Percentiles rank a stretch among this genome's conserved stretches.
These are phyloP conservation scores for Ottelia alismoides DNA, from an alignment of 106 monocot species.

Conservation along the genomic window DNA sequence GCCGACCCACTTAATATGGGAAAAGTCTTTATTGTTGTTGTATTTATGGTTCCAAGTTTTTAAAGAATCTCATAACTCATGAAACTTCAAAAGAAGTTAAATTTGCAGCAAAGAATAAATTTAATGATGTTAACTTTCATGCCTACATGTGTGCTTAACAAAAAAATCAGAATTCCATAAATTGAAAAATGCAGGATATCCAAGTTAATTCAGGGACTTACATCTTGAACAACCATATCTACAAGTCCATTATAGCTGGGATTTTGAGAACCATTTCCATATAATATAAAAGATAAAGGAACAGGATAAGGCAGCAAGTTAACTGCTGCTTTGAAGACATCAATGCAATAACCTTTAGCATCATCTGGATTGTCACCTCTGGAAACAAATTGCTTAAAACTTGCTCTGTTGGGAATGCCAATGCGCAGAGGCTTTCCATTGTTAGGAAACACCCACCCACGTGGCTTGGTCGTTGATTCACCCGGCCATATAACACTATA, in stretches of 20 bases:
- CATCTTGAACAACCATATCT: conserved; percentile 49
- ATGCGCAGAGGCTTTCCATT: conserved; percentile 56
- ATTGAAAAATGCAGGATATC: too few relatives aligned
- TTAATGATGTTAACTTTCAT: too few relatives aligned
- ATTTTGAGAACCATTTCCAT: conserved; percentile 56
- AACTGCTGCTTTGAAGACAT: conserved; percentile 68
- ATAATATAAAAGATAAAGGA: conserved; percentile 36
- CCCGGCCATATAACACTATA: conserved; percentile 67
- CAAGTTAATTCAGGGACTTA: too few relatives aligned
- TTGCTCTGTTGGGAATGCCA: conserved; percentile 59
- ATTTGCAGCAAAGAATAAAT: too few relatives aligned
- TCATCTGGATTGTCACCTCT: conserved; percentile 22
- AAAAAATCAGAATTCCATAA: too few relatives aligned
- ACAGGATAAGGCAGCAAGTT: conserved; percentile 67
- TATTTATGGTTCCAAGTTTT: too few relatives aligned
- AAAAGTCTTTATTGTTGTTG: too few relatives aligned
- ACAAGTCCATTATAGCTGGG: conserved; percentile 50
- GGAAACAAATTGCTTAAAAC: conserved; percentile 51
- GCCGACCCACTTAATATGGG: too few relatives aligned
- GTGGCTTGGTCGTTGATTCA: conserved; percentile 30
- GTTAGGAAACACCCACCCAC: conserved; percentile 78
- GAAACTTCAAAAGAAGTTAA: too few relatives aligned
- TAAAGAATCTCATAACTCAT: too few relatives aligned
- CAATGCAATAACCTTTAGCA: conserved; percentile 51
- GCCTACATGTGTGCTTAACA: too few relatives aligned